These are phyloP conservation scores for Candida ortonii DNA, from an alignment of 805 yeast species.

Conservation along the genomic window DNA sequence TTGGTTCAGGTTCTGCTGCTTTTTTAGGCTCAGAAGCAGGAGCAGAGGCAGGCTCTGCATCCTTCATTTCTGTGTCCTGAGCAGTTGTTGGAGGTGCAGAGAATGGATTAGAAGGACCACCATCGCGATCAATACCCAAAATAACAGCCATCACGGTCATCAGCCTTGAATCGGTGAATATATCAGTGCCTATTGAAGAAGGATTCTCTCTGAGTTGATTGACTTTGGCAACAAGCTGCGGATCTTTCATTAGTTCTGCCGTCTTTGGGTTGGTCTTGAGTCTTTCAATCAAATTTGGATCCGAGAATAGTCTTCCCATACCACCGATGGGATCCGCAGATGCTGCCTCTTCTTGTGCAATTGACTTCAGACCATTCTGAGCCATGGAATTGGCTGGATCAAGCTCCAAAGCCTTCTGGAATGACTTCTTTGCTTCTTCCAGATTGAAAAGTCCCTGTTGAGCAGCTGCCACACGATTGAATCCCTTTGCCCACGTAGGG, in stretches of 20 bases:
- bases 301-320: constrained; percentile 71
- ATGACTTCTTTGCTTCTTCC: constrained; percentile 69
- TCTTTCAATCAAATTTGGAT: constrained; percentile 74
- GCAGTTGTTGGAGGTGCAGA: too few species aligned
- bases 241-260: constrained; percentile 82
- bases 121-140: constrained; percentile 82
- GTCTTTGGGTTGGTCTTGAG: constrained; percentile 84
- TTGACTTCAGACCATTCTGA: constrained; percentile 70
- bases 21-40: constrained; percentile 21
- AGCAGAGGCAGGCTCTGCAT: constrained; percentile 25
- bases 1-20: constrained; percentile 32
- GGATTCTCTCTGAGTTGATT: constrained; percentile 66
- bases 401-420: constrained; percentile 74
- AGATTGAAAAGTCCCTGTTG: constrained; percentile 79
- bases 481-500: constrained; percentile 93
- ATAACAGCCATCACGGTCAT: constrained; percentile 85
- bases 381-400: constrained; percentile 87
- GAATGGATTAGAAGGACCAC: too few species aligned
- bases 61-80: constrained; percentile 24
- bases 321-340: constrained; percentile 61
- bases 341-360: constrained; percentile 49
- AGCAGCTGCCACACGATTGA: constrained; percentile 92
- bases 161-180: constrained; percentile 78
- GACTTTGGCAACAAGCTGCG: constrained; percentile 71
- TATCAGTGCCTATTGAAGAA: constrained; percentile 62